Evolutionary conservation across 2,329 filamentous ascomycete genomes (phyloP).

Genomic region (Penicillium sp.): DNA sequence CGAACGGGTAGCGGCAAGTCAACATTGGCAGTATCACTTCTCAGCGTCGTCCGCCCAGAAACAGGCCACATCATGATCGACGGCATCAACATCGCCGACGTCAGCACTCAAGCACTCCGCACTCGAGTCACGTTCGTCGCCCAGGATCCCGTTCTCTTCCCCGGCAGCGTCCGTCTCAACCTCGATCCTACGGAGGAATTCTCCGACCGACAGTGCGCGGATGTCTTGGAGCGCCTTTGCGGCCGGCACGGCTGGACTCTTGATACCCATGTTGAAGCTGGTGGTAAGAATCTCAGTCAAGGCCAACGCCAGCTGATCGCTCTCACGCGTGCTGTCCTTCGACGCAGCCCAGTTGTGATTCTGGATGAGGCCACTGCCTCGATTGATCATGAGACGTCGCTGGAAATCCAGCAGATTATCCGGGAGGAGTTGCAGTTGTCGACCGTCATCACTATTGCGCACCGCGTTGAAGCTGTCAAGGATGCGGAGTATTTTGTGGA

Average conservation of each 20-base stretch:
- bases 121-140: slow-evolving; percentile 66
- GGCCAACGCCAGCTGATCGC: slow-evolving; percentile 68
- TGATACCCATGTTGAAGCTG: slow-evolving; percentile 58
- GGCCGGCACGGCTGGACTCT: slow-evolving; percentile 58
- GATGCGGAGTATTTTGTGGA: slow-evolving; percentile 59
- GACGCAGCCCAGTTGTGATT: slow-evolving; percentile 63
- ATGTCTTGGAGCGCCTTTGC: slow-evolving; percentile 58
- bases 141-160: slow-evolving; percentile 67
- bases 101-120: slow-evolving; percentile 61
- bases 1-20: slow-evolving; percentile 81
- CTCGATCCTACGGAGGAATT: slow-evolving; percentile 63
- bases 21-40: slow-evolving; percentile 66
- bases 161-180: slow-evolving; percentile 62
- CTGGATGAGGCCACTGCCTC: slow-evolving; percentile 68
- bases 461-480: slow-evolving; percentile 63
- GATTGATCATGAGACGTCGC: slow-evolving; percentile 63
- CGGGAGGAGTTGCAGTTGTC: slow-evolving; percentile 39
- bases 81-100: slow-evolving; percentile 60
- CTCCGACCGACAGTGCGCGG: slow-evolving; percentile 55
- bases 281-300: slow-evolving; percentile 64
- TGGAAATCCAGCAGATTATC: slow-evolving; percentile 42
- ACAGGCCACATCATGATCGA: slow-evolving; percentile 62
- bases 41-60: slow-evolving; percentile 58
- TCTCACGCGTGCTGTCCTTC: slow-evolving; percentile 62
- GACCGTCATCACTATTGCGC: slow-evolving; percentile 67